Evolutionary conservation across 2,329 filamentous ascomycete species (phyloP), one percentile per base, ranked within the genome.

Genomic region (Hortaea sp.): DNA sequence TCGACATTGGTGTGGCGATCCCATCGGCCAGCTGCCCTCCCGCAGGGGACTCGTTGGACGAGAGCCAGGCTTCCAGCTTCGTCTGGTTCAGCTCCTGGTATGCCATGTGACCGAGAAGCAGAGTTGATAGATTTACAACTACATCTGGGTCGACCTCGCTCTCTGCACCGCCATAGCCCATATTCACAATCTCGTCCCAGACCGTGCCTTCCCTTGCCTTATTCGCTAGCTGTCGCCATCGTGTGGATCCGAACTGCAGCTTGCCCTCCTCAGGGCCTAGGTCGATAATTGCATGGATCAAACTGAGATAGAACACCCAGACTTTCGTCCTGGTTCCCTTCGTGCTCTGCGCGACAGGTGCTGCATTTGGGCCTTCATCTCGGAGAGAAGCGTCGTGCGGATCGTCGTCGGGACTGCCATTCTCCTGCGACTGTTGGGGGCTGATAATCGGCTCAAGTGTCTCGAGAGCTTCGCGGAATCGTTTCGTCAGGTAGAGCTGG

Each of bases 231-330:
- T 78, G 71, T 63, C 87, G 83, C 86, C 89, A 98, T 63, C 87
- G 82, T 60, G 85, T 80, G 44, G 80, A 81, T 3, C 92, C 92
- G 69, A 97, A 94, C 9, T 83, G 78, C 43, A 83, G 79, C 70
- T 92, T 95, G 42, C 90, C 92, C 65, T 95, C 89, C 55, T 95
- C 87, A 1, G 85, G 75, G 46, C 88, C 88, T 61, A 97, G 74
- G 60, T 97, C 90, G 32, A 94, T 74, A 53, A 95, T 84, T 35
- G 88, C 85, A 69, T 95, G 95, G 52, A 97, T 74, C 43, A 95
- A 84, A 12, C 89, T 95, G 54, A 97, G 77, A 64, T 97, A 98
- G 59, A 98, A 76, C 66, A 88, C 95, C 92, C 92, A 98, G 53
- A 97, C 84, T 68, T 97, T 98, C 65, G 95, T 84, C 54, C 89